Evolutionary conservation across 805 yeast species (phyloP).

Genomic region (Saccharomycopsis sp.): DNA sequence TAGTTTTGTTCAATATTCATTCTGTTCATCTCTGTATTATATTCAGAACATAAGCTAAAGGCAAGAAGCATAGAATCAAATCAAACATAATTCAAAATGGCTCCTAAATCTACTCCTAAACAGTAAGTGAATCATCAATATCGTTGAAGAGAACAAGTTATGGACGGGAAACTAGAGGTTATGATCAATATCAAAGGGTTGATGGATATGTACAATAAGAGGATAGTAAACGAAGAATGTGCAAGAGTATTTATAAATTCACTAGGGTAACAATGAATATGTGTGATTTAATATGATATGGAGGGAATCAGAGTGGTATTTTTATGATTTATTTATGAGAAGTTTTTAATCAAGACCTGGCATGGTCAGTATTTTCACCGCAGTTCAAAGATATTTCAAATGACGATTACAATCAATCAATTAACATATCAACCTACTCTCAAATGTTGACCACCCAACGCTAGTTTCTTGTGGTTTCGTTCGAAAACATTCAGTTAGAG

Average conservation of each 20-base stretch:
- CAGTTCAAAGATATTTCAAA: too few relatives aligned
- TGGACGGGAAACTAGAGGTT: neutral
- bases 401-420: too few relatives aligned
- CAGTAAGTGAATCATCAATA: conserved; percentile 11
- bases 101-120: conserved; percentile 19
- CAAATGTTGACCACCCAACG: neutral
- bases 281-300: too few relatives aligned
- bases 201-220: neutral
- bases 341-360: too few relatives aligned
- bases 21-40: neutral
- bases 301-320: too few relatives aligned
- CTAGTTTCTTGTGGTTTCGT: too few relatives aligned
- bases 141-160: neutral
- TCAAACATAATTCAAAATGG: conserved; percentile 10
- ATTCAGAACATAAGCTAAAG: neutral
- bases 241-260: neutral
- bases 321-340: too few relatives aligned
- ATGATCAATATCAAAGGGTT: neutral
- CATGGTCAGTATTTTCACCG: too few relatives aligned
- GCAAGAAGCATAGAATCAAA: neutral
- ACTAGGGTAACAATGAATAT: too few relatives aligned
- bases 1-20: neutral
- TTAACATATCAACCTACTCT: too few relatives aligned
- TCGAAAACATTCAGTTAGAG: too few relatives aligned
- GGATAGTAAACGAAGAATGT: neutral